Percentiles rank a stretch among this genome's conserved stretches.
Conservation (phyloP, 345 rosid genomes). For the Ailanthus altissimus region DNA sequence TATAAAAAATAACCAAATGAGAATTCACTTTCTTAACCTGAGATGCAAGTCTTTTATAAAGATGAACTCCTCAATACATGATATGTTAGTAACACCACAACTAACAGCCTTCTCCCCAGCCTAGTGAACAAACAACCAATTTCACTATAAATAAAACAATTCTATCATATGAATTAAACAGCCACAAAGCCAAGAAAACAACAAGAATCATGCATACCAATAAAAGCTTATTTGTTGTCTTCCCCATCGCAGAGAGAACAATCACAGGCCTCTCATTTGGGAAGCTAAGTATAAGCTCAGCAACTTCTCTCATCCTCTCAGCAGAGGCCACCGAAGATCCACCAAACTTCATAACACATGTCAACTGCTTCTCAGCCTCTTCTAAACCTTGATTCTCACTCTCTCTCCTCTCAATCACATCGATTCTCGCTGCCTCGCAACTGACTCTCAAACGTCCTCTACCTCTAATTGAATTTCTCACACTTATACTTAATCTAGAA, state of each 20-base stretch:
- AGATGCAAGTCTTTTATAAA: slow-evolving; percentile 73
- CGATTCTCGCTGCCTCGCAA: slow-evolving; percentile 35
- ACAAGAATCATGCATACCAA: slow-evolving; percentile 41
- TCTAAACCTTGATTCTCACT: slow-evolving; percentile 17
- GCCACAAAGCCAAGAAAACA: not conserved
- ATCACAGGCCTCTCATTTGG: slow-evolving; percentile 78
- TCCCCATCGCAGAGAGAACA: slow-evolving; percentile 98
- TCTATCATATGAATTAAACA: not conserved
- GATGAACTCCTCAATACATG: slow-evolving; percentile 67
- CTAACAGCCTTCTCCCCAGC: slow-evolving; percentile 95
- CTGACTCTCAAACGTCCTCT: slow-evolving; percentile 34
- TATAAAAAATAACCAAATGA: not conserved
- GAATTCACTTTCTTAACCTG: slow-evolving; percentile 39
- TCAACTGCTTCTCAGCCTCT: slow-evolving; percentile 46
- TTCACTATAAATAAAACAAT: not conserved
- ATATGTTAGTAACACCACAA: slow-evolving; percentile 79
- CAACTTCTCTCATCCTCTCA: slow-evolving; percentile 84
- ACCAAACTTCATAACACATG: slow-evolving; percentile 95
- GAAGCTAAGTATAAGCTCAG: slow-evolving; percentile 75
- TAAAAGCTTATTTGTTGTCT: slow-evolving; percentile 87
- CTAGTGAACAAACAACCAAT: slow-evolving; percentile 36
- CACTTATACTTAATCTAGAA: slow-evolving; percentile 16
- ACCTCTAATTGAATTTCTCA: slow-evolving; percentile 17
- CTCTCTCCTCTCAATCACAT: slow-evolving; percentile 41
- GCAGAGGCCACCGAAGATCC: slow-evolving; percentile 92